These are phyloP conservation scores for Phallus indusiatus DNA, from an alignment of 768 basidiomycete species.

Conservation along the genomic window DNA sequence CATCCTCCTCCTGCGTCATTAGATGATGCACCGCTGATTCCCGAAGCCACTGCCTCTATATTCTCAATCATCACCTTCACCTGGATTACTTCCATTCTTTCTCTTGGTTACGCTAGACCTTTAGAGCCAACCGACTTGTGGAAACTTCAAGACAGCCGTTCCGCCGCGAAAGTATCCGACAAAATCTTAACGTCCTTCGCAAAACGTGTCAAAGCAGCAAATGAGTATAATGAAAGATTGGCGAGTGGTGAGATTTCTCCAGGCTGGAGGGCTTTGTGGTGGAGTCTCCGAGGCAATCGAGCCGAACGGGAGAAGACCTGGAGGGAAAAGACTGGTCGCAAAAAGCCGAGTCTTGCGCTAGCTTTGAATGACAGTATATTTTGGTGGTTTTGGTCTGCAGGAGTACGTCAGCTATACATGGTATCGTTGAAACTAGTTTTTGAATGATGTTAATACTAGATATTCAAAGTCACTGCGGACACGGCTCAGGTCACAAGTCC, in stretches of 20 bases:
- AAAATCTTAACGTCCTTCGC: conserved; percentile 59
- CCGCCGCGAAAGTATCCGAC: conserved; percentile 50
- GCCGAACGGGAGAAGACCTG: conserved; percentile 51
- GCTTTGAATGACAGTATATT: conserved; percentile 72
- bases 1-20: conserved; percentile 42
- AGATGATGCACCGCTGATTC: conserved; percentile 51
- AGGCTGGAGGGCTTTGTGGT: conserved; percentile 42
- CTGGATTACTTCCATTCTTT: conserved; percentile 68
- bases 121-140: conserved; percentile 75
- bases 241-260: conserved; percentile 55
- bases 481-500: conserved; percentile 67
- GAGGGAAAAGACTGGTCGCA: conserved; percentile 54
- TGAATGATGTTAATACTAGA: background rate
- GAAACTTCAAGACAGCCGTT: conserved; percentile 57
- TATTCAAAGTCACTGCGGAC: conserved; percentile 50
- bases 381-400: conserved; percentile 73
- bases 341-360: conserved; percentile 49
- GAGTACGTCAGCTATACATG: conserved; percentile 21
- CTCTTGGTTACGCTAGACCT: conserved; percentile 70
- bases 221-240: conserved; percentile 62
- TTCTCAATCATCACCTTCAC: conserved; percentile 53
- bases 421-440: background rate
- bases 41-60: conserved; percentile 56
- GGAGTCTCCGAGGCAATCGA: conserved; percentile 42
- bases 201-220: conserved; percentile 42